Evolutionary conservation across 805 yeast species (phyloP), one percentile per base, ranked within the genome.

Genomic region (Candida corydali): DNA sequence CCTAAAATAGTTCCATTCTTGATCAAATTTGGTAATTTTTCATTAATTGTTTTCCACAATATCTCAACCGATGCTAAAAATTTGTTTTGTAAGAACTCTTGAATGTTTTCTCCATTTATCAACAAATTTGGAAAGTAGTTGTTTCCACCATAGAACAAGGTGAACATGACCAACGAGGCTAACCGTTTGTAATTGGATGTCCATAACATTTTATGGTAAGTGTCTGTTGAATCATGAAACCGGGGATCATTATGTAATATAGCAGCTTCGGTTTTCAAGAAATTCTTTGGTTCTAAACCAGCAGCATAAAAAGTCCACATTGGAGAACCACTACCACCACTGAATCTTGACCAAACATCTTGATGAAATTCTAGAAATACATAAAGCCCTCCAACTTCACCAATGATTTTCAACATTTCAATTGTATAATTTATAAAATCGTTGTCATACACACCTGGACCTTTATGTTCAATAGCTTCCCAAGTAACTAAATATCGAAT

Each of bases 291-390:
- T 38, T 89, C 76, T 32, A 89, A 61, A 1, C 96, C 96, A 2
- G 91, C 95, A 17, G 93, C 89, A 51, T 84, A 80, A 3, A 88
- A 55, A 0, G 97, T 88, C 97, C 97, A 89, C 51, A 86, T 50
- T 1, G 97, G 97, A 3, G 96, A 95, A 14, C 97, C 97, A 32
- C 86, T 79, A 2, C 97, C 97, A 4, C 96, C 96, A 8, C 79
- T 67, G 53, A 71, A 85, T 32, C 96, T 73, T 1, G 93, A 81
- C 97, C 97, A 89, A 9, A 82, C 94, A 55, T 89, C 97, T 57
- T 89, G 97, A 55, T 89, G 97, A 1, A 94, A 86, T 52, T 89
- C 96, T 45, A 89, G 54, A 46, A 84, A 79, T 5, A 87, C 86
- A 49, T 82, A 84, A 14, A 88, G 54, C 0, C 89, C 91, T 1